Evolutionary conservation across 2,329 filamentous ascomycete species (phyloP).

Genomic region (Exophiala sideris): DNA sequence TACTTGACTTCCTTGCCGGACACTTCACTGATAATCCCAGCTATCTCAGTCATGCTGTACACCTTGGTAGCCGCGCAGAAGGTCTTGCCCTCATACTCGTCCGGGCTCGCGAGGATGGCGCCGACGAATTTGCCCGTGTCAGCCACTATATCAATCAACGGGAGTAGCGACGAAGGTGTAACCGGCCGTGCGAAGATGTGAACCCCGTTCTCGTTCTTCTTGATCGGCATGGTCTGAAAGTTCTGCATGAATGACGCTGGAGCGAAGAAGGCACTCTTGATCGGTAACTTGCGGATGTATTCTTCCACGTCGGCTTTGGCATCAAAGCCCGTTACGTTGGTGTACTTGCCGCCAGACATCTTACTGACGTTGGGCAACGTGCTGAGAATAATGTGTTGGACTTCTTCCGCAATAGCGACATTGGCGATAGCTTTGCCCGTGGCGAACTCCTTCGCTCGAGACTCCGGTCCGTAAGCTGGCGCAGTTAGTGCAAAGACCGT

Average conservation of each 20-base stretch:
- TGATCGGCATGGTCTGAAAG: conserved; percentile 26
- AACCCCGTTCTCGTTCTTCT: conserved; percentile 28
- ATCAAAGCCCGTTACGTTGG: conserved; percentile 51
- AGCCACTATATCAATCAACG: conserved; percentile 35
- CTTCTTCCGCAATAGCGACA: conserved; percentile 30
- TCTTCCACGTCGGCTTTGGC: conserved; percentile 53
- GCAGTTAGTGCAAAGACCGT: conserved; percentile 50
- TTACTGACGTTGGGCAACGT: conserved; percentile 23
- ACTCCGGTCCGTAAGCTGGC: conserved; percentile 36
- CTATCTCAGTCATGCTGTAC: conserved; percentile 34
- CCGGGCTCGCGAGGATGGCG: conserved; percentile 37
- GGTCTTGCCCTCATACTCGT: conserved; percentile 35
- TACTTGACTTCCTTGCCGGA: conserved; percentile 39
- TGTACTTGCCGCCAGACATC: conserved; percentile 36
- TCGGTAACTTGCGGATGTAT: conserved; percentile 50
- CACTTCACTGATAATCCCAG: conserved; percentile 33
- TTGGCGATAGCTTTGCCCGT: conserved; percentile 34
- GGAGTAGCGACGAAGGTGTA: conserved; percentile 29
- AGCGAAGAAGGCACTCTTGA: conserved; percentile 54
- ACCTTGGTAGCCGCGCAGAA: conserved; percentile 36
- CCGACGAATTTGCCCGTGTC: conserved; percentile 38
- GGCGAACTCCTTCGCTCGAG: conserved; percentile 35
- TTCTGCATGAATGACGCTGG: conserved; percentile 57
- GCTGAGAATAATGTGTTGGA: conserved; percentile 35
- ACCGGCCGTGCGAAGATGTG: conserved; percentile 29